phyloP scores from a whole-genome alignment of 2,329 filamentous ascomycete genomes.

The Hypoxylon sp. region DNA sequence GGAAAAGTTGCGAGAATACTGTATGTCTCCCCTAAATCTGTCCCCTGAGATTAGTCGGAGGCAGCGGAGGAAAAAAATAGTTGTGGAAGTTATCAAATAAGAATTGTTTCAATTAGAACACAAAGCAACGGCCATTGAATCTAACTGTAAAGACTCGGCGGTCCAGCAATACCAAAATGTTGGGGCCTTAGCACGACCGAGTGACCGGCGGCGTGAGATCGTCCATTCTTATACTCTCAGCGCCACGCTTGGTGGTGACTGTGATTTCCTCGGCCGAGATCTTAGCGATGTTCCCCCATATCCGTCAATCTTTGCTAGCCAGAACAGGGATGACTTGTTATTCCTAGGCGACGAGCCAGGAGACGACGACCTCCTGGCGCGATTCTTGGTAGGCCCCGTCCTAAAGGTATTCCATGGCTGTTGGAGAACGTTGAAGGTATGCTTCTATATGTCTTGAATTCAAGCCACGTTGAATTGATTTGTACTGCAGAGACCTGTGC shows the following conservation, averaged over 20 bases:
- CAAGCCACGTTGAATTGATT: not conserved
- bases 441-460: not conserved
- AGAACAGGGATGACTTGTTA: not conserved
- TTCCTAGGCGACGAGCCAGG: conserved; percentile 7
- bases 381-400: conserved; percentile 1
- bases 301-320: conserved; percentile 1
- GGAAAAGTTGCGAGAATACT: conserved; percentile 11
- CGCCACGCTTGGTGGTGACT: conserved; percentile 3
- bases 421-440: conserved; percentile 4
- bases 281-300: conserved; percentile 9
- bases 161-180: conserved; percentile 11
- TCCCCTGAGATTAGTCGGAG: too few relatives aligned
- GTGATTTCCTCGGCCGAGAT: conserved; percentile 13
- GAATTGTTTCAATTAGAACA: too few relatives aligned
- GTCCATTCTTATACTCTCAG: conserved; percentile 10
- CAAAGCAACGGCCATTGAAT: not conserved
- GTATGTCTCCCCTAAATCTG: conserved; percentile 6
- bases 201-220: not conserved
- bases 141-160: conserved; percentile 3
- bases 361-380: conserved; percentile 4
- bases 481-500: conserved; percentile 3
- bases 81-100: too few relatives aligned
- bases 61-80: too few relatives aligned
- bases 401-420: not conserved
- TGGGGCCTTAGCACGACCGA: not conserved